Evolutionary conservation across 129 eudicot species (phyloP).

Genomic region (Dittrichia graveolens): DNA sequence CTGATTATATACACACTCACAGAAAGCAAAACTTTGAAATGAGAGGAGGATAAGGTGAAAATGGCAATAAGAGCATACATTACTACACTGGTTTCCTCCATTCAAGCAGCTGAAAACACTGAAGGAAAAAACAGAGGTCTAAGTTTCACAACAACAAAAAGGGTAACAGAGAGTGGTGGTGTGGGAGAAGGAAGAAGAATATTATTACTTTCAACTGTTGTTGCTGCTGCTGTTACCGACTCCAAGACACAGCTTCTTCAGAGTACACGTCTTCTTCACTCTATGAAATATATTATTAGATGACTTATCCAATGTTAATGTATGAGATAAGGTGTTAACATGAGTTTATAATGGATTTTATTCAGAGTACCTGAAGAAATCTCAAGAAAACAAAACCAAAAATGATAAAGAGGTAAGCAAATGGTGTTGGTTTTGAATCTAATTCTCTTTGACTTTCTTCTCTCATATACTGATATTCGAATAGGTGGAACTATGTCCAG

Average conservation of each 20-base stretch:
- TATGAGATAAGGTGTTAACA: background rate
- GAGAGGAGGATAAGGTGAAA: slow-evolving; percentile 30
- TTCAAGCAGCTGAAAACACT: slow-evolving; percentile 41
- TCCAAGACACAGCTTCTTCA: slow-evolving; percentile 69
- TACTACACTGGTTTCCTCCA: slow-evolving; percentile 45
- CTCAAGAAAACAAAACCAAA: slow-evolving; percentile 76
- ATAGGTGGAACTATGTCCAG: too few species aligned
- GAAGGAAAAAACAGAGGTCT: slow-evolving; percentile 22
- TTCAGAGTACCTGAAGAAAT: slow-evolving; percentile 77
- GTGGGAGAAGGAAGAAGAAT: slow-evolving; percentile 51
- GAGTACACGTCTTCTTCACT: slow-evolving; percentile 36
- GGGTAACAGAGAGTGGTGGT: slow-evolving; percentile 26
- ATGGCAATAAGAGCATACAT: slow-evolving; percentile 53
- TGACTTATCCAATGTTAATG: too few species aligned
- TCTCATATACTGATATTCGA: too few species aligned
- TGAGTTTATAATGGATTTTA: slow-evolving; percentile 2
- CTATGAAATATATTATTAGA: background rate
- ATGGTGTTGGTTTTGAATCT: slow-evolving; percentile 1
- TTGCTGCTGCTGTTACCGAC: slow-evolving; percentile 47
- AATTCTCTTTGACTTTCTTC: background rate
- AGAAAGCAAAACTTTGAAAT: background rate
- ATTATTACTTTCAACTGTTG: slow-evolving; percentile 46
- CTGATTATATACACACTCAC: slow-evolving; percentile 22
- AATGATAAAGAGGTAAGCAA: slow-evolving; percentile 79
- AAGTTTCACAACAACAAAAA: slow-evolving; percentile 26